phyloP scores from a whole-genome alignment of 345 rosid genomes.

The Euphorbia tirucalli region DNA sequence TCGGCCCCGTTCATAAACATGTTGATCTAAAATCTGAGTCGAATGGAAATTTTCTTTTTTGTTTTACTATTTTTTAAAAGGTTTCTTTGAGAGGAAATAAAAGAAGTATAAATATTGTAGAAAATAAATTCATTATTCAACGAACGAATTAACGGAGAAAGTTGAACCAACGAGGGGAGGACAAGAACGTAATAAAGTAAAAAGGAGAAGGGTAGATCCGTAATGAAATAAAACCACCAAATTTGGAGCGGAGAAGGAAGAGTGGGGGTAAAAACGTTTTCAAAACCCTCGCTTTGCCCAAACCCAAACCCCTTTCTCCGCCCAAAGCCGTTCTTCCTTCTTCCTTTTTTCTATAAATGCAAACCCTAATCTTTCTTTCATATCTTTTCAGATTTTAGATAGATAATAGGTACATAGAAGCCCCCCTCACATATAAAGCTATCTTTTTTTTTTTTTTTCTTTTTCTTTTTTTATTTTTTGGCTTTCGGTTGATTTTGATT shows the following conservation, averaged over 20 bases:
- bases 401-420: too few relatives aligned
- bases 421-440: neutral
- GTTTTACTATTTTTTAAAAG: too few relatives aligned
- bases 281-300: conserved; percentile 46
- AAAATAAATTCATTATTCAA: too few relatives aligned
- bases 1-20: too few relatives aligned
- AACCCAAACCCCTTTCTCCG: conserved; percentile 30
- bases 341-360: conserved; percentile 21
- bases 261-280: conserved; percentile 20
- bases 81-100: too few relatives aligned
- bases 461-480: neutral
- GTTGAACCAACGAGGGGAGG: too few relatives aligned
- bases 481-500: neutral
- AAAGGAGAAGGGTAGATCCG: neutral
- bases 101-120: too few relatives aligned
- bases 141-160: too few relatives aligned
- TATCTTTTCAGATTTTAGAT: neutral
- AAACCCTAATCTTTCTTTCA: conserved; percentile 35
- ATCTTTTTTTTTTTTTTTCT: neutral
- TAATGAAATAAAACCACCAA: neutral
- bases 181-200: too few relatives aligned
- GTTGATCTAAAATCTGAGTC: too few relatives aligned
- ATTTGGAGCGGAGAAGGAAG: neutral
- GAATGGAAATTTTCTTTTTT: too few relatives aligned
- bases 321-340: conserved; percentile 30